Base-by-base conservation (phyloP, 2,329 filamentous ascomycete species). In the Pleoardoris graminearum region DNA sequence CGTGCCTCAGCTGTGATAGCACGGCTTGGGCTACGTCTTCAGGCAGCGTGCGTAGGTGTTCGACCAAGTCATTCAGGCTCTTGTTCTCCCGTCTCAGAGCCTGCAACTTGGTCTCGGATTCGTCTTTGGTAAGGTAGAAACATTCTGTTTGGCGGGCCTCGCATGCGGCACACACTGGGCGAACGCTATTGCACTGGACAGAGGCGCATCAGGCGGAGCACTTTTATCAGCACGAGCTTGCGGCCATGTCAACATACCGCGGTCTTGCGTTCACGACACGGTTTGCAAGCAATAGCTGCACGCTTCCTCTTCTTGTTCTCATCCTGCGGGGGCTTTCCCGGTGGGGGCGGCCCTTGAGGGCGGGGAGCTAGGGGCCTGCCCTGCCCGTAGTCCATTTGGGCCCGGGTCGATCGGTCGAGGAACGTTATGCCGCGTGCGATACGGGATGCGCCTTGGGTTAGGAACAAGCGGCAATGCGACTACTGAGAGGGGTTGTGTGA, bases 71-170 rank as follows among this genome's bases (percentile, higher is more conserved):
- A 17, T 45, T 44, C 39, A 50, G 23, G 14, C 17, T 45, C 30
- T 39, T 38, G 35, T 51, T 51, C 42, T 51, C 41, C 17, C 49
- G 32, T 23, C 29, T 46, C 3, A 51, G 22, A 19, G 49, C 49
- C 7, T 38, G 30, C 25, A 35, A 21, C 14, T 21, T 44, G 22
- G 49, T 51, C 42, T 51, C 49, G n/a, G 41, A 39, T 35, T 51
- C 49, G 23, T 51, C 27, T 25, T 32, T 46, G 29, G 32, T 51
- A 16, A 39, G 29, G 36, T 51, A 51, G 25, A 25, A 33, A 23
- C 49, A 51, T 21, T 51, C 41, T 22, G 49, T 46, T 7, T 39
- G 21, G 4, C 49, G 49, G 12, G 32, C 27, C 36, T 51, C 30
- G 42, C 49, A 51, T 5, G 49, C 41, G 30, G 23, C 37, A 22